phyloP scores from a whole-genome alignment of 208 protist genomes.

The Trypanosoma lewisi region DNA sequence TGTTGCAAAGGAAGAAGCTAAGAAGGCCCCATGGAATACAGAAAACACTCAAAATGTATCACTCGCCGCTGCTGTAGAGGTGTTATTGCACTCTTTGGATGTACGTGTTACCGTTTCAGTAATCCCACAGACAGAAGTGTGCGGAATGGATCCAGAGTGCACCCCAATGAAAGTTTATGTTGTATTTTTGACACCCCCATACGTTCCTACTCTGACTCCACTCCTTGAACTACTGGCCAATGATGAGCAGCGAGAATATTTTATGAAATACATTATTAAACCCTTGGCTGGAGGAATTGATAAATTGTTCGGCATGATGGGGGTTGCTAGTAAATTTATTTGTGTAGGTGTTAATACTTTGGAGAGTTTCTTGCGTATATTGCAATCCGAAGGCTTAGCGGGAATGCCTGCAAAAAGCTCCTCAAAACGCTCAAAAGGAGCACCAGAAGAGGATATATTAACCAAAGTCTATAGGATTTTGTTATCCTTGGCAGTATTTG shows the following conservation, averaged over 20 bases:
- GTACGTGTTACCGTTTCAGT: constrained; percentile 26
- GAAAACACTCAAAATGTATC: constrained; percentile 23
- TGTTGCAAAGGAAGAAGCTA: constrained; percentile 21
- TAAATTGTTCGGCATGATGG: constrained; percentile 26
- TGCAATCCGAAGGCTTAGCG: constrained; percentile 16
- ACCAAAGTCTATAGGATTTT: constrained; percentile 34
- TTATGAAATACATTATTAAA: constrained; percentile 31
- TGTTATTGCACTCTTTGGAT: constrained; percentile 45
- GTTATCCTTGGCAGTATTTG: constrained; percentile 38
- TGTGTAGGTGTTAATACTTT: constrained; percentile 25
- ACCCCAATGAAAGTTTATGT: constrained; percentile 30
- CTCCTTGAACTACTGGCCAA: constrained; percentile 34
- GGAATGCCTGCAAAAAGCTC: not conserved
- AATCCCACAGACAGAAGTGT: constrained; percentile 6
- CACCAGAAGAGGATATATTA: not conserved
- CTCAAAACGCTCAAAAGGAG: not conserved
- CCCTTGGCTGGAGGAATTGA: constrained; percentile 32
- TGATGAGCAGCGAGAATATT: constrained; percentile 32
- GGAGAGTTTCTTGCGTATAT: constrained; percentile 31
- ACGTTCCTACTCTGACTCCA: constrained; percentile 38
- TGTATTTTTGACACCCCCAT: constrained; percentile 28
- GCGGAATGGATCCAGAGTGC: not conserved
- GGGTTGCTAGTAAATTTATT: constrained; percentile 24
- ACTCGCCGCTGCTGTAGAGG: constrained; percentile 41
- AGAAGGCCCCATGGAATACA: constrained; percentile 39